Evolutionary conservation across 306 rosid genomes (phyloP), one percentile per base, ranked within the genome.

Genomic region (Lathyrus oleraceus): DNA sequence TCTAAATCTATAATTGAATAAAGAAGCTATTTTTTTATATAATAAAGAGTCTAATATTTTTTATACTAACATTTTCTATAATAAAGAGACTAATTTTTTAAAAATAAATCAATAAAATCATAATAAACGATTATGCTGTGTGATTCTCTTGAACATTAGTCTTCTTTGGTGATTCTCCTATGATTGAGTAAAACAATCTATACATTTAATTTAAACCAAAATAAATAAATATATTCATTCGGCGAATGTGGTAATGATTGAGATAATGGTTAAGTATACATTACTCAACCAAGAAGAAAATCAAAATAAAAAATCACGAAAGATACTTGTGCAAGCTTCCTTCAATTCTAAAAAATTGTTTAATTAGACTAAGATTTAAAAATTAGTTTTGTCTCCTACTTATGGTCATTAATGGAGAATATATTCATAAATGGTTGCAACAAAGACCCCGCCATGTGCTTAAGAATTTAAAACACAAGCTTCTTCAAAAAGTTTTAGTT

Each of bases 371-470:
- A 74, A 51, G 68, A 76, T 77, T 75, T 65, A 20, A 75, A 70
- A 68, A 77, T 36, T 17, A 57, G 16, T 56, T 53, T 63, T 27
- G 27, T 74, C 62, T 61, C 65, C 79, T 78, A 78, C 81, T 69
- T 64, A 73, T 54, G 59, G 78, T 83, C 72, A 76, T 40, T 44
- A 43, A 58, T 70, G 57, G 77, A 73, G 76, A 78, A 72, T 51
- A 65, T 66, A 53, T 53, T 43, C 65, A 74, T 74, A 82, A 86
- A 70, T 59, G 81, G 73, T 78, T 57, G 69, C 83, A 71, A 56
- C 13, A 57, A 52, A 52, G 85, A 80, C 85, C 89, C 86, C 89
- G 70, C 96, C 96, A 90, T 87, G 96, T 90, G 96, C 89, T 76
- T 23, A 28, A 72, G 80, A 83, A 81, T 82, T 87, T 79, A 78